Evolutionary conservation across 148 eudicot species (phyloP).

Genomic region (Vaccinium corymbosum): DNA sequence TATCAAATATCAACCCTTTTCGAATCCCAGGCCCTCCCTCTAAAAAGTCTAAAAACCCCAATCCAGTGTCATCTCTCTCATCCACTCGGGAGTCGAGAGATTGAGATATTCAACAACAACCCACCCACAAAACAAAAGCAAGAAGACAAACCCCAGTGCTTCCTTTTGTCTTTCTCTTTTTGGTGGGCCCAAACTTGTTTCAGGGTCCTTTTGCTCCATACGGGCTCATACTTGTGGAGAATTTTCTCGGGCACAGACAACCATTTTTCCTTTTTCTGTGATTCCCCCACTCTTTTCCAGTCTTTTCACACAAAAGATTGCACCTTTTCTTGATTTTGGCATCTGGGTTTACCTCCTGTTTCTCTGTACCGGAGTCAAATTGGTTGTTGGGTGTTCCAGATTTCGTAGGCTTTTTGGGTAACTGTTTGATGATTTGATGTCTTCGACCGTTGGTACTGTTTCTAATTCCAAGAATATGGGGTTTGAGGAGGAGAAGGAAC

Average conservation of each 20-base stretch:
- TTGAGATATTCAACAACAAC: slow-evolving; percentile 16
- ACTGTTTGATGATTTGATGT: slow-evolving; percentile 29
- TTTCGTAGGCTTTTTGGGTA: slow-evolving; percentile 1
- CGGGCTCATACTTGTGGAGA: background rate
- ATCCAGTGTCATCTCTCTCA: background rate
- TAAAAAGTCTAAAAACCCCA: background rate
- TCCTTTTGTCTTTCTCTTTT: slow-evolving; percentile 17
- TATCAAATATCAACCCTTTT: background rate
- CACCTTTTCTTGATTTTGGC: slow-evolving; percentile 5
- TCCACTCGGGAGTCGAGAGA: background rate
- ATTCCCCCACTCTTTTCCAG: slow-evolving; percentile 4
- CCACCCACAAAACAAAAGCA: slow-evolving; percentile 4
- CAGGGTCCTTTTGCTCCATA: background rate
- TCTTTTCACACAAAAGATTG: background rate
- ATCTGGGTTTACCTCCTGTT: background rate
- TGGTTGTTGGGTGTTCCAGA: background rate
- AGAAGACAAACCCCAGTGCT: slow-evolving; percentile 18
- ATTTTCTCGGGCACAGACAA: slow-evolving; percentile 19
- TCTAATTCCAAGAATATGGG: slow-evolving; percentile 41
- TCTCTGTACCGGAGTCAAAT: background rate
- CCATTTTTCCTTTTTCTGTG: background rate
- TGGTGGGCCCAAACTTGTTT: slow-evolving; percentile 6
- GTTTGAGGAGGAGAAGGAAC: slow-evolving; percentile 43
- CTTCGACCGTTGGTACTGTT: slow-evolving; percentile 28
- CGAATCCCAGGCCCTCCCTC: background rate